Base-by-base conservation (phyloP, 192 early-diverging fungal species). In the Coemansia sp. region DNA sequence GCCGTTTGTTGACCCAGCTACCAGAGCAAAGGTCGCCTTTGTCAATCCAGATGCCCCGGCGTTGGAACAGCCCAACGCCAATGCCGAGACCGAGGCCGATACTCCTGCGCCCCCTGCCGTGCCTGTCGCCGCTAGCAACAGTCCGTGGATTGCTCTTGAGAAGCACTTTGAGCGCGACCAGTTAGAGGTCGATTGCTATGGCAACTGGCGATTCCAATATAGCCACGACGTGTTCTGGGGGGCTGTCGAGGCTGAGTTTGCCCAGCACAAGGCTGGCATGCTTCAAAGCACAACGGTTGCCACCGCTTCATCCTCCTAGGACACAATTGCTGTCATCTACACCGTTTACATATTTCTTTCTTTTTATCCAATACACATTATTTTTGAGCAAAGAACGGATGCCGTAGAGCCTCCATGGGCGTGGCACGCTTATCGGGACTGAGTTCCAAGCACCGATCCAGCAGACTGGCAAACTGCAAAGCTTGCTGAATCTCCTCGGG, bases 1-100 rank as follows among this genome's bases (percentile, higher is more conserved):
- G 42, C 94, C 94, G 14, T 96, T 96, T 67, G 88, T 98, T 62
- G 95, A 98, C 75, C 94, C 94, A 5, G 89, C 96, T 39, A 98
- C 96, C 36, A 88, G 88, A 48, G 75, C 80, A 10, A 98, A 97
- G 75, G 90, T 97, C 65, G 88, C 93, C 29, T 94, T 97, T 78
- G 89, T 92, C 19, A 78, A 92, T 62, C 84, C 88, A 38, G 88
- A 87, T 63, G 81, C 86, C 37, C 62, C 68, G 1, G 59, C 61
- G 4, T 31, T 57, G 29, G 53, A 57, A 31, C 29, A 57, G 29
- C 42, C 69, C 8, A 60, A 57, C 51, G 38, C 32, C 37, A 64
- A 67, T 37, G 27, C 65, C 31, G 42, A 55, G 14, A 19, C 8
- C 21, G 42, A 55, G 2, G 41, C 9, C 21, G 44, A 38, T 50